phyloP scores from a whole-genome alignment of 164 flowering plant genomes.

The Pachysandra terminalis region DNA sequence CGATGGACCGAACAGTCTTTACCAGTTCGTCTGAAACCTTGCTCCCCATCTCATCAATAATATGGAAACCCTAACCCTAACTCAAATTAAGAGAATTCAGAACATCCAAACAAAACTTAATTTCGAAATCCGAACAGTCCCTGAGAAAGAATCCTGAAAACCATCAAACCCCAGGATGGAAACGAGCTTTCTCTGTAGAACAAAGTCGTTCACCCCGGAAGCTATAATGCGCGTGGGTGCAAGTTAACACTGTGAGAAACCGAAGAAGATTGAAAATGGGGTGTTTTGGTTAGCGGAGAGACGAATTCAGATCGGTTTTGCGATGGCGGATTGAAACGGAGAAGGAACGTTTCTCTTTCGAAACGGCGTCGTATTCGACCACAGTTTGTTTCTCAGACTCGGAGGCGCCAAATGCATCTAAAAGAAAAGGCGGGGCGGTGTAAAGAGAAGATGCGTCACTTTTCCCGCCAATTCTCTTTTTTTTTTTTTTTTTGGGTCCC shows the following conservation, averaged over 20 bases:
- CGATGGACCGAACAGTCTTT: slow-evolving; percentile 59
- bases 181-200: not conserved
- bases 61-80: slow-evolving; percentile 32
- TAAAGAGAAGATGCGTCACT: too few species aligned
- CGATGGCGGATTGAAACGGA: not conserved
- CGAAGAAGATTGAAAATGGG: not conserved
- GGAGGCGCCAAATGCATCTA: too few species aligned
- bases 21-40: slow-evolving; percentile 58
- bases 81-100: not conserved
- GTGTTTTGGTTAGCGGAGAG: not conserved
- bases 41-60: slow-evolving; percentile 38
- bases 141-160: not conserved
- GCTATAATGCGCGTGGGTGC: not conserved
- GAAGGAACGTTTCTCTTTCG: not conserved
- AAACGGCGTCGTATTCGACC: too few species aligned
- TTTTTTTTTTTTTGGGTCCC: too few species aligned
- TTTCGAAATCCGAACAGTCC: not conserved
- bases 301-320: not conserved
- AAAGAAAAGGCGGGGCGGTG: too few species aligned
- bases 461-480: too few species aligned
- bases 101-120: not conserved
- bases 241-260: not conserved
- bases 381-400: too few species aligned
- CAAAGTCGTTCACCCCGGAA: not conserved
- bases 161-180: not conserved